phyloP scores from a whole-genome alignment of 179 eudicot species.

The Amaranthus tricolor region DNA sequence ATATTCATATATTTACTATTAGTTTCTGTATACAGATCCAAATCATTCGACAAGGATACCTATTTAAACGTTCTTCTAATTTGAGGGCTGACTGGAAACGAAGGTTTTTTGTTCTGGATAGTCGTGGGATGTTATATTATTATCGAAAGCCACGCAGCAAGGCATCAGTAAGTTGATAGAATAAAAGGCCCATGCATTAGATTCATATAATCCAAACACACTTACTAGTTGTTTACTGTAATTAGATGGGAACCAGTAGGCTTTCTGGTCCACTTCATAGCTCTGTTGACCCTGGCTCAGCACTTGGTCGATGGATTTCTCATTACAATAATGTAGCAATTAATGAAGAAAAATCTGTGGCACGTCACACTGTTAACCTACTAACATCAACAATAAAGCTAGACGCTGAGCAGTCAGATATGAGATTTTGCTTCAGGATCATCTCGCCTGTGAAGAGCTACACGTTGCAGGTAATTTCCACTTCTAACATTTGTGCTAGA shows the following conservation, averaged over 20 bases:
- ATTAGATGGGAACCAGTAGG: constrained; percentile 49
- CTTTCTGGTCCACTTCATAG: constrained; percentile 33
- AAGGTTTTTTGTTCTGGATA: constrained; percentile 85
- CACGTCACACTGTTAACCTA: constrained; percentile 85
- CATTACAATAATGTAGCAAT: constrained; percentile 55
- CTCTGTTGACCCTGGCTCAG: constrained; percentile 59
- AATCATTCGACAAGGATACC: constrained; percentile 86
- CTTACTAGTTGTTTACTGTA: constrained; percentile 18
- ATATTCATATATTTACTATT: constrained; percentile 5
- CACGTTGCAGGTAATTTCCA: constrained; percentile 67
- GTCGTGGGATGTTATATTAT: constrained; percentile 80
- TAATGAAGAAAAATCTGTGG: constrained; percentile 71
- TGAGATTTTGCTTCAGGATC: constrained; percentile 88
- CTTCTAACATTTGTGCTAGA: not conserved
- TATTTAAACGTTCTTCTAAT: constrained; percentile 81
- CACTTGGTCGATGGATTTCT: constrained; percentile 79
- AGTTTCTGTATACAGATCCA: constrained; percentile 51
- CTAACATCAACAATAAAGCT: constrained; percentile 81
- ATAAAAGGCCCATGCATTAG: constrained; percentile 6
- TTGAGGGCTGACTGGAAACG: constrained; percentile 90
- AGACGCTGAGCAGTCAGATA: constrained; percentile 80
- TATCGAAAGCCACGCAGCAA: constrained; percentile 82
- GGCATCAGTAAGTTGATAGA: constrained; percentile 50
- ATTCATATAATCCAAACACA: constrained; percentile 1
- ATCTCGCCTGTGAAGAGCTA: constrained; percentile 83